Evolutionary conservation across 768 basidiomycete species (phyloP).

Genomic region (Psilocybe cubensis): DNA sequence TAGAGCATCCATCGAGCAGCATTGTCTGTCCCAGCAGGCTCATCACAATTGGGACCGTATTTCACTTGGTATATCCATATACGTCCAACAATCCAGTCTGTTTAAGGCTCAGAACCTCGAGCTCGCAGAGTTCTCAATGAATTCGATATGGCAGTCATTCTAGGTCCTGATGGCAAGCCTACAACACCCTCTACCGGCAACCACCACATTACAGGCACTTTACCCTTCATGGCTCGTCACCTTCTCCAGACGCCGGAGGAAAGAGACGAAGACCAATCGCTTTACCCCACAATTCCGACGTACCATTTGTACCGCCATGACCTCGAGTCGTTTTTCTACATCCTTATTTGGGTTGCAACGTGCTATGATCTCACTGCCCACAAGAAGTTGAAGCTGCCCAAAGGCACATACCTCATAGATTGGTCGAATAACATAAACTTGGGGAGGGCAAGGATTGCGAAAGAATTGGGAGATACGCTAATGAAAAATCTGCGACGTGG

Average conservation of each 20-base stretch:
- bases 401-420: background rate
- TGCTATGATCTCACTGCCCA: slow-evolving; percentile 5
- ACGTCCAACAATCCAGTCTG: too few species aligned
- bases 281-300: background rate
- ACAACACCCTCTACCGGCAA: background rate
- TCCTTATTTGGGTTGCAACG: slow-evolving; percentile 24
- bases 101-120: background rate
- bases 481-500: background rate
- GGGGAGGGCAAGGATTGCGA: background rate
- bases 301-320: slow-evolving; percentile 26
- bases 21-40: too few species aligned
- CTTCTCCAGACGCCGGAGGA: background rate
- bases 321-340: slow-evolving; percentile 26
- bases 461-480: background rate
- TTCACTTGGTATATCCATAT: too few species aligned
- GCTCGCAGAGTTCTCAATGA: slow-evolving; percentile 29
- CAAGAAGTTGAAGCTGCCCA: background rate
- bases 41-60: too few species aligned
- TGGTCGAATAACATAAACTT: background rate
- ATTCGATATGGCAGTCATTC: slow-evolving; percentile 31
- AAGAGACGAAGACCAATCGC: too few species aligned
- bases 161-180: slow-evolving; percentile 25
- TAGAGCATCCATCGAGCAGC: too few species aligned
- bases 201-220: background rate
- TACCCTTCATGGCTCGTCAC: background rate